These are phyloP conservation scores for Ganoderma lucidum DNA, from an alignment of 1,284 basidiomycete species.

Conservation along the genomic window DNA sequence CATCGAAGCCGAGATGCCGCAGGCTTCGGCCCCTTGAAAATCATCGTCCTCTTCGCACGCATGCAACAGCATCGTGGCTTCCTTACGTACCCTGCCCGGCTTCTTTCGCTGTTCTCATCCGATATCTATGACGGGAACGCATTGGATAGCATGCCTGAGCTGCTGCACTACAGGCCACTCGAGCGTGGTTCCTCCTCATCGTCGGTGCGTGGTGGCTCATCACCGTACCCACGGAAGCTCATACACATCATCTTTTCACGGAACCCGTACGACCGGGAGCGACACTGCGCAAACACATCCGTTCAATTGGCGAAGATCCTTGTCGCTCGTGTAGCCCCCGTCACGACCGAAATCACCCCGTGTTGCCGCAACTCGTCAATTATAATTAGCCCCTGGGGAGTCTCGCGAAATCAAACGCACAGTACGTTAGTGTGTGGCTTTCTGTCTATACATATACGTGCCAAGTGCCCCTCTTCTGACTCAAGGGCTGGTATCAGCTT, in stretches of 20 bases:
- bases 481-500: not conserved
- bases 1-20: slow-evolving; percentile 1
- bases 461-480: not conserved
- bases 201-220: slow-evolving; percentile 1
- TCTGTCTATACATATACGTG: slow-evolving; percentile 1
- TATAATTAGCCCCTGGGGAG: slow-evolving; percentile 3
- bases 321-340: not conserved
- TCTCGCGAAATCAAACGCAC: slow-evolving; percentile 7
- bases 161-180: not conserved
- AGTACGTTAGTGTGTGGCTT: not conserved
- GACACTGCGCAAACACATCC: slow-evolving; percentile 11
- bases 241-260: not conserved
- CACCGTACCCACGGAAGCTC: not conserved
- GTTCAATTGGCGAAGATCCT: not conserved
- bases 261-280: not conserved
- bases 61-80: not conserved
- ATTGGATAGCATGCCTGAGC: not conserved
- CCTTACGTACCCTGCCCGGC: slow-evolving; percentile 2
- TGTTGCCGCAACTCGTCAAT: slow-evolving; percentile 4
- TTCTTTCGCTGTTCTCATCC: slow-evolving; percentile 2
- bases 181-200: not conserved
- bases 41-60: slow-evolving; percentile 2
- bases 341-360: slow-evolving; percentile 21
- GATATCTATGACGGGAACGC: not conserved
- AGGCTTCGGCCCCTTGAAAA: not conserved